Percentiles rank a stretch among this genome's conserved stretches.
Evolutionary conservation across 768 basidiomycete genomes (phyloP).

Genomic region (Boletus bicolor): DNA sequence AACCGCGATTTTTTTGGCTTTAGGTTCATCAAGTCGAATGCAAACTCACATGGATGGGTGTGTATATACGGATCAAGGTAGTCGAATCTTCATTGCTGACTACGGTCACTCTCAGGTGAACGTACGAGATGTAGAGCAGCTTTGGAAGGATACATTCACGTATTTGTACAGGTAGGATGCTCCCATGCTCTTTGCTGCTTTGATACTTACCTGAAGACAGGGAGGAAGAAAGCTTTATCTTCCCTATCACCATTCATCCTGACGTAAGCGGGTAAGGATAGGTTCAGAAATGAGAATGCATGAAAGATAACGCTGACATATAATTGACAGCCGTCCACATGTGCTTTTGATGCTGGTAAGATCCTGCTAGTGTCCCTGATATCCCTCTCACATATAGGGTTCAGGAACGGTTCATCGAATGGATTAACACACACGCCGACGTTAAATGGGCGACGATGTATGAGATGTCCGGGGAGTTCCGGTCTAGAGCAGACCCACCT

Average conservation of each 20-base stretch:
- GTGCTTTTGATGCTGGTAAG: slow-evolving; percentile 70
- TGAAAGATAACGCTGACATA: slow-evolving; percentile 1
- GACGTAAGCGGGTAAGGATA: slow-evolving; percentile 62
- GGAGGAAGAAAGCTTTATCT: slow-evolving; percentile 64
- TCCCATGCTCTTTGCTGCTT: neutral
- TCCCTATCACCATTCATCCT: slow-evolving; percentile 77
- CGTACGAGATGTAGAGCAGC: slow-evolving; percentile 58
- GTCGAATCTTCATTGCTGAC: neutral
- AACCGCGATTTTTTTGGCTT: neutral
- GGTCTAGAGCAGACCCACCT: slow-evolving; percentile 46
- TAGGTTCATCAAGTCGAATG: slow-evolving; percentile 66
- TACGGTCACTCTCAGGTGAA: slow-evolving; percentile 47
- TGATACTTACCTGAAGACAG: slow-evolving; percentile 28
- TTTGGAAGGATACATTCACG: slow-evolving; percentile 75
- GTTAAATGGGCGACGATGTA: slow-evolving; percentile 71
- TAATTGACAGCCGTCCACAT: slow-evolving; percentile 51
- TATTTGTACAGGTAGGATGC: slow-evolving; percentile 55
- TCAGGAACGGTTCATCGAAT: slow-evolving; percentile 70
- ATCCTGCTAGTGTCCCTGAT: neutral
- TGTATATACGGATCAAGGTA: slow-evolving; percentile 1
- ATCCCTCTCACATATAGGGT: neutral
- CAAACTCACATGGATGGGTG: slow-evolving; percentile 75
- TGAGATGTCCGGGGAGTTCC: slow-evolving; percentile 63
- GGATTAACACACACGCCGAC: slow-evolving; percentile 66
- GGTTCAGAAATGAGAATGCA: neutral